Conservation (phyloP, 176 grass and related monocot species). For the Oryza meridionalis region DNA sequence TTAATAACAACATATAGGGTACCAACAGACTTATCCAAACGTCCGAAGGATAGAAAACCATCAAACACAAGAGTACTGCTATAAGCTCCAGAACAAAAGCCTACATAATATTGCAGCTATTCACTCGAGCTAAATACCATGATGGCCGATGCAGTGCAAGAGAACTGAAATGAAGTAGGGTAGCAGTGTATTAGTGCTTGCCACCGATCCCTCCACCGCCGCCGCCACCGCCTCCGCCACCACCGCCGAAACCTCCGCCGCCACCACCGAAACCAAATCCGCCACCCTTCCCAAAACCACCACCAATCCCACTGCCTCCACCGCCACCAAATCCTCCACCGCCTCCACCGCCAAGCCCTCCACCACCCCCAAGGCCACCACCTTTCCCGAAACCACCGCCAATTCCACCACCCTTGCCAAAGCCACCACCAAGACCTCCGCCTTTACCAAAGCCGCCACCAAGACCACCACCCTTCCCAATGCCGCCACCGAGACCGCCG, state of each 20-base stretch:
- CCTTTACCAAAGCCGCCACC: constrained; percentile 37
- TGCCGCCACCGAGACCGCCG: neutral
- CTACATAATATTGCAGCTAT: neutral
- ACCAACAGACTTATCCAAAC: neutral
- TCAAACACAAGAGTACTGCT: neutral
- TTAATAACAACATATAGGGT: neutral
- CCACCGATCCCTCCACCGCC: neutral
- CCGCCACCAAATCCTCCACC: neutral
- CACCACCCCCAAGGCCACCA: neutral
- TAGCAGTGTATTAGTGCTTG: neutral
- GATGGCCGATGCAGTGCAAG: neutral
- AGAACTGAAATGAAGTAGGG: neutral
- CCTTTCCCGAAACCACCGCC: constrained; percentile 8
- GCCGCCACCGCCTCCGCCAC: too few relatives aligned
- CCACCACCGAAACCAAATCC: neutral
- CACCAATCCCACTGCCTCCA: neutral
- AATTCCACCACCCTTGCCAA: constrained; percentile 13
- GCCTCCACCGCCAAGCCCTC: too few relatives aligned
- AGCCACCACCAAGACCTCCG: constrained; percentile 26
- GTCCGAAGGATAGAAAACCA: neutral
- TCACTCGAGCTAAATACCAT: neutral
- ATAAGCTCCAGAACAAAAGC: neutral
- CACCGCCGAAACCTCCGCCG: too few relatives aligned
- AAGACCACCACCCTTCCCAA: constrained; percentile 28
- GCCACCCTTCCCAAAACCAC: constrained; percentile 3